A percentile compares a stretch with the other conserved stretches of the same genome.
phyloP scores from a whole-genome alignment of 495 filamentous ascomycete species.

The Corynascus novoguineensis region DNA sequence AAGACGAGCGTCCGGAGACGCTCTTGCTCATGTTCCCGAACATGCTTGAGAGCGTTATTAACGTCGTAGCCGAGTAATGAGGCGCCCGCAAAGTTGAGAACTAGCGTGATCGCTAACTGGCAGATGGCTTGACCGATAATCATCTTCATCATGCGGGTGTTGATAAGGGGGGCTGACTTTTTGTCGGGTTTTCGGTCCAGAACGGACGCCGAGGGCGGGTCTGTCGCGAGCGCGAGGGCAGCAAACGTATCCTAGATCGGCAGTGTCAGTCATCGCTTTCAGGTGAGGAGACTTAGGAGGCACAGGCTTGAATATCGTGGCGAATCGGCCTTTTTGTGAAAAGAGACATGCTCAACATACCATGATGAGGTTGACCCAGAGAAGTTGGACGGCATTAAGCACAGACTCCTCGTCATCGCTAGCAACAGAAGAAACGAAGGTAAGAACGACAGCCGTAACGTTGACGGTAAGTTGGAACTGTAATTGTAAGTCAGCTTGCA shows the following conservation, averaged over 20 bases:
- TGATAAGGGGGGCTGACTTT: slow-evolving; percentile 69
- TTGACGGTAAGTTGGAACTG: slow-evolving; percentile 91
- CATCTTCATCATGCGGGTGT: slow-evolving; percentile 89
- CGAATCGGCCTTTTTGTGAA: too few species aligned
- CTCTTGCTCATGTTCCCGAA: slow-evolving; percentile 17
- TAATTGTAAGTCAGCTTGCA: slow-evolving; percentile 6
- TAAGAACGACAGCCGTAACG: slow-evolving; percentile 76
- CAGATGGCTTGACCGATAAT: slow-evolving; percentile 81
- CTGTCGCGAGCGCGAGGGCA: slow-evolving; percentile 78
- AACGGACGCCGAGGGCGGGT: slow-evolving; percentile 70
- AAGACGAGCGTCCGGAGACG: slow-evolving; percentile 71
- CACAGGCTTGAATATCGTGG: too few species aligned
- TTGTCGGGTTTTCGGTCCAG: slow-evolving; percentile 72
- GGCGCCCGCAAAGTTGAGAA: slow-evolving; percentile 67
- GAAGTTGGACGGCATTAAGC: slow-evolving; percentile 76
- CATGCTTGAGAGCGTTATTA: slow-evolving; percentile 1
- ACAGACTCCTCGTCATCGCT: slow-evolving; percentile 64
- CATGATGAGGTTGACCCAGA: slow-evolving; percentile 95
- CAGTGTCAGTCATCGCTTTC: too few species aligned
- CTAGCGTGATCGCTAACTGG: slow-evolving; percentile 70
- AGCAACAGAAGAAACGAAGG: slow-evolving; percentile 75
- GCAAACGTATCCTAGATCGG: slow-evolving; percentile 91
- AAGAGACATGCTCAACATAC: too few species aligned
- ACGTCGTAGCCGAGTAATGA: slow-evolving; percentile 50
- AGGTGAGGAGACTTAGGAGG: too few species aligned